A percentile compares a stretch with the other conserved stretches of the same genome.
Conservation (phyloP, 1,284 basidiomycete genomes). For the Earliella scabrosa region DNA sequence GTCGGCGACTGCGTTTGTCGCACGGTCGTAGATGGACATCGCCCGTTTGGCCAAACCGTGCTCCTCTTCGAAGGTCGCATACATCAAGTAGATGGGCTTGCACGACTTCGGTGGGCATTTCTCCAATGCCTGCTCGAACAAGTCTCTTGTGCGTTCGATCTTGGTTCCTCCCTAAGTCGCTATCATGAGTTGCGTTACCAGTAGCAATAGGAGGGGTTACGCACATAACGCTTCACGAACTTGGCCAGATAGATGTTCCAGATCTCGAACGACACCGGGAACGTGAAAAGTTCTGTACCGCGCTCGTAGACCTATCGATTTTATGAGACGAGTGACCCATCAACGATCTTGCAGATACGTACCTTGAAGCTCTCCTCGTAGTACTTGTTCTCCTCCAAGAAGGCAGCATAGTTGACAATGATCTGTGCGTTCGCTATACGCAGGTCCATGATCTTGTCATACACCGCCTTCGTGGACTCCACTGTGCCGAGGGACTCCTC, state of each 20-base stretch:
- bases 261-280: constrained; percentile 97
- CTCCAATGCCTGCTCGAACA: constrained; percentile 98
- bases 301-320: constrained; percentile 85
- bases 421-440: constrained; percentile 99
- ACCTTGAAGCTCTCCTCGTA: constrained; percentile 99
- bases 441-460: constrained; percentile 96
- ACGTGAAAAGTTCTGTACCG: constrained; percentile 97
- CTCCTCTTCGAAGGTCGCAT: constrained; percentile 94
- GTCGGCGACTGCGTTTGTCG: constrained; percentile 83
- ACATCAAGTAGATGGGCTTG: constrained; percentile 96
- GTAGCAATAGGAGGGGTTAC: constrained; percentile 33
- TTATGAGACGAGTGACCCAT: neutral
- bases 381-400: constrained; percentile 97
- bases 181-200: too few relatives aligned
- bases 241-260: constrained; percentile 99
- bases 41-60: constrained; percentile 94
- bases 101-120: constrained; percentile 95
- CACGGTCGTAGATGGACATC: constrained; percentile 96
- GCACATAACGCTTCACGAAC: constrained; percentile 94
- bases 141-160: constrained; percentile 92
- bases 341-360: constrained; percentile 10
- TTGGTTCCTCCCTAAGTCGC: constrained; percentile 81
- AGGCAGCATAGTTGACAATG: constrained; percentile 96
- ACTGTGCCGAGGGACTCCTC: constrained; percentile 97
- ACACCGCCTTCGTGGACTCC: constrained; percentile 90